Evolutionary conservation across 192 early-diverging fungal genomes (phyloP).

Genomic region (Phlyctochytrium bullatum): DNA sequence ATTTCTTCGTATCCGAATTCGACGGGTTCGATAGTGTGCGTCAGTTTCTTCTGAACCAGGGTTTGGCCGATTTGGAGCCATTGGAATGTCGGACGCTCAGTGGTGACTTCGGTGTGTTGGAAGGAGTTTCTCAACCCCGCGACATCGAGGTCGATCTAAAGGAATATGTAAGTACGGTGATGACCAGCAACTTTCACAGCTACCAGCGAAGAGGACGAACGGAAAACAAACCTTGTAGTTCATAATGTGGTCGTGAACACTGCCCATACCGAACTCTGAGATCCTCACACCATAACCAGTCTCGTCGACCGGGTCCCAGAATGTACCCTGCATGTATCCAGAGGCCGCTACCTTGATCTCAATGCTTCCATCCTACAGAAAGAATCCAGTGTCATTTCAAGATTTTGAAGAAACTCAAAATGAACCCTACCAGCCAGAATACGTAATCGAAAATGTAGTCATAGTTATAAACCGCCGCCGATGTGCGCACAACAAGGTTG

Average conservation of each 20-base stretch:
- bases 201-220: no score
- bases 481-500: conserved; percentile 12
- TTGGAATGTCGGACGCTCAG: neutral
- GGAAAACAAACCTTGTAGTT: conserved; percentile 8
- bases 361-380: conserved; percentile 11
- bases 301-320: conserved; percentile 7
- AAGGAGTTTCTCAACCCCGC: neutral
- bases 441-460: conserved; percentile 23
- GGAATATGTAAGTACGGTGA: neutral
- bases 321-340: conserved; percentile 21
- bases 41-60: neutral
- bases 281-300: conserved; percentile 13
- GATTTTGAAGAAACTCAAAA: neutral
- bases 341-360: conserved; percentile 17
- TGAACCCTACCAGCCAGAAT: conserved; percentile 6
- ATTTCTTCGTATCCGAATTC: neutral
- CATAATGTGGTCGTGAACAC: conserved; percentile 20
- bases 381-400: neutral
- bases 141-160: neutral
- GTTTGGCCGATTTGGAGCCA: neutral
- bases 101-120: neutral
- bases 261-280: conserved; percentile 5
- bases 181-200: neutral
- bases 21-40: neutral
- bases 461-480: conserved; percentile 11